These are phyloP conservation scores for Entelexis paramagnoliae DNA, from an alignment of 1,139 yeast genomes.

Conservation along the genomic window DNA sequence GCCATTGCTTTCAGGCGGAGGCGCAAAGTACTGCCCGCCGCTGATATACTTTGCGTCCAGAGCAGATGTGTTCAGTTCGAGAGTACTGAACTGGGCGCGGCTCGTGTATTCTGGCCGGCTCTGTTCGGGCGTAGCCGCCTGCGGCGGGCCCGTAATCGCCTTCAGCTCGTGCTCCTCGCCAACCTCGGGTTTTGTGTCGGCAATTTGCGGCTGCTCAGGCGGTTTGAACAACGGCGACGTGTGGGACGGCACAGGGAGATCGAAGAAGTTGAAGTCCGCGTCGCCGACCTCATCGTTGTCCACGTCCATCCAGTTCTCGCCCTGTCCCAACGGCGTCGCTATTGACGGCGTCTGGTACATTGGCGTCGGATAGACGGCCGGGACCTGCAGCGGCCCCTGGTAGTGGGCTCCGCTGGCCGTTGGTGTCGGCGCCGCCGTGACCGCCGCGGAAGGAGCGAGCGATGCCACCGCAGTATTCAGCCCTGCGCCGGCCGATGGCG, in stretches of 20 bases:
- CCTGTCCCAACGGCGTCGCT: slow-evolving; percentile 8
- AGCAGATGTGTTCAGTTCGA: not conserved
- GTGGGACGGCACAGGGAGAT: slow-evolving; percentile 16
- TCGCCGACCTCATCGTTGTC: slow-evolving; percentile 21
- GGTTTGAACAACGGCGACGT: not conserved
- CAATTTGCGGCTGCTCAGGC: not conserved
- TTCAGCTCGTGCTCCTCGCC: not conserved
- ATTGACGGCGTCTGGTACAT: slow-evolving; percentile 14
- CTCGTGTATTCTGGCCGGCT: not conserved
- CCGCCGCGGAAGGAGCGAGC: slow-evolving; percentile 6
- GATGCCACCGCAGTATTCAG: not conserved
- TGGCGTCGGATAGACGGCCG: slow-evolving; percentile 20
- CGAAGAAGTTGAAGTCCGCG: slow-evolving; percentile 25
- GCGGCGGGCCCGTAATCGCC: not conserved
- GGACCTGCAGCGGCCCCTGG: not conserved
- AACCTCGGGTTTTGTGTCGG: not conserved
- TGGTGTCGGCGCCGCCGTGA: slow-evolving; percentile 10
- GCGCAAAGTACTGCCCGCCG: slow-evolving; percentile 24
- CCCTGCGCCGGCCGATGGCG: not conserved
- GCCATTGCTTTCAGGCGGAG: not conserved
- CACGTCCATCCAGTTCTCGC: slow-evolving; percentile 18
- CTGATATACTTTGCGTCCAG: slow-evolving; percentile 22
- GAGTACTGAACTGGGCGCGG: slow-evolving; percentile 11
- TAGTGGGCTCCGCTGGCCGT: not conserved
- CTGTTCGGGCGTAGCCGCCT: not conserved